A percentile compares a stretch with the other conserved stretches of the same genome.
phyloP scores from a whole-genome alignment of 495 filamentous ascomycete genomes.

The Neurospora intermedia region DNA sequence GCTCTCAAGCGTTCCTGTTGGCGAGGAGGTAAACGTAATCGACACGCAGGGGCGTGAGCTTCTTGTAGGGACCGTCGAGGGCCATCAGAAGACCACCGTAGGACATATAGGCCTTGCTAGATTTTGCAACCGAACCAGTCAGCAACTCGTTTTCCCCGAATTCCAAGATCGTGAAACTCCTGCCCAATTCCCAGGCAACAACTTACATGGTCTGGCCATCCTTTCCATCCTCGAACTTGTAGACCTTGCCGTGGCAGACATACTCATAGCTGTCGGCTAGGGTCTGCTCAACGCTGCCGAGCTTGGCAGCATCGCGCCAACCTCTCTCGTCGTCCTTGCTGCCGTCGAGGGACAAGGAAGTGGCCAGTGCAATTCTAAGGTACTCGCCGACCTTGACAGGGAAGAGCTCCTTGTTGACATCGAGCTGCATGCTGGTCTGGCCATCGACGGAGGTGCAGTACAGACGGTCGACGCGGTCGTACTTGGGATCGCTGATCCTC shows the following conservation, averaged over 20 bases:
- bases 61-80: conserved; percentile 91
- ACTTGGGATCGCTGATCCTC: conserved; percentile 66
- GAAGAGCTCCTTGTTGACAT: conserved; percentile 92
- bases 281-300: conserved; percentile 47
- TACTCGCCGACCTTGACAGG: conserved; percentile 60
- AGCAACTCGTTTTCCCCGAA: conserved; percentile 2
- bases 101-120: conserved; percentile 80
- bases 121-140: conserved; percentile 5
- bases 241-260: conserved; percentile 95
- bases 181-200: neutral
- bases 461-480: conserved; percentile 87
- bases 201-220: conserved; percentile 77
- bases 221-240: conserved; percentile 83
- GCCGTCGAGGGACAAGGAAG: conserved; percentile 78
- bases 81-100: conserved; percentile 87
- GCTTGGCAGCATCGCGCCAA: conserved; percentile 65
- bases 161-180: neutral
- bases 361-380: conserved; percentile 68
- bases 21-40: conserved; percentile 84
- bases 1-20: conserved; percentile 17
- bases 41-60: conserved; percentile 77
- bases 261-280: conserved; percentile 93
- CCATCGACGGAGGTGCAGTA: conserved; percentile 57
- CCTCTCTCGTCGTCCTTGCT: conserved; percentile 55
- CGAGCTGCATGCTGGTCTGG: conserved; percentile 66